Base-by-base conservation (phyloP, 768 basidiomycete species). In the Kwoniella dejecticola region DNA sequence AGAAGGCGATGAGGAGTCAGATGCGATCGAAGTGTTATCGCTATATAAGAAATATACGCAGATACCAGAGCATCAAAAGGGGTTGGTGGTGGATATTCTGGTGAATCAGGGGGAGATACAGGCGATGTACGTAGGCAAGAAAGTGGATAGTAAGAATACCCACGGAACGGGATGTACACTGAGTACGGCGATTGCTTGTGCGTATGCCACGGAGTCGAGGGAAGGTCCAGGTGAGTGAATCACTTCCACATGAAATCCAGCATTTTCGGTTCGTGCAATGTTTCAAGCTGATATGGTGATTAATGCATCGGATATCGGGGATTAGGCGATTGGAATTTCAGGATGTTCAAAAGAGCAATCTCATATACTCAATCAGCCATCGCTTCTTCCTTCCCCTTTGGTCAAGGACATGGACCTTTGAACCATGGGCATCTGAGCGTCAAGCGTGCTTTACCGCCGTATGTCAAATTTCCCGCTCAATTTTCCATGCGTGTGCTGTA, bases 161-260 rank as follows among this genome's bases (percentile, higher is more conserved):
- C 93, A 95, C 72, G 93, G 93, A 1, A 96, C 93, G 0, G 93
- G 92, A 1, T 96, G 92, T 75, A 96, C 93, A 0, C 81, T 96
- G n/a, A 88, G 87, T 46, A 87, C 92, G 0, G 89, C 91, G 0
- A 83, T 95, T 17, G 87, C 87, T 1, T 86, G 85, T 56, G 23
- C 66, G 15, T 33, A 57, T 44, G 68, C 71, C 2, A 50, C 41
- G 1, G 31, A 30, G 19, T 30, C 33, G 4, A 38, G 31, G 1
- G 59, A 44, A 2, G 47, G 6, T 10, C 38, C 46, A 8, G 59
- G 64, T 65, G 45, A 48, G 64, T 54, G 23, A n/a, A n/a, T n/a
- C n/a, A n/a, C 12, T 5, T 15, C 17, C 42, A 6, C 42, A 21
- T n/a, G n/a, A n/a, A n/a, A n/a, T n/a, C n/a, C n/a, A n/a, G n/a